Conservation (phyloP, 2,329 filamentous ascomycete genomes). For the Botryotinia calthae region DNA sequence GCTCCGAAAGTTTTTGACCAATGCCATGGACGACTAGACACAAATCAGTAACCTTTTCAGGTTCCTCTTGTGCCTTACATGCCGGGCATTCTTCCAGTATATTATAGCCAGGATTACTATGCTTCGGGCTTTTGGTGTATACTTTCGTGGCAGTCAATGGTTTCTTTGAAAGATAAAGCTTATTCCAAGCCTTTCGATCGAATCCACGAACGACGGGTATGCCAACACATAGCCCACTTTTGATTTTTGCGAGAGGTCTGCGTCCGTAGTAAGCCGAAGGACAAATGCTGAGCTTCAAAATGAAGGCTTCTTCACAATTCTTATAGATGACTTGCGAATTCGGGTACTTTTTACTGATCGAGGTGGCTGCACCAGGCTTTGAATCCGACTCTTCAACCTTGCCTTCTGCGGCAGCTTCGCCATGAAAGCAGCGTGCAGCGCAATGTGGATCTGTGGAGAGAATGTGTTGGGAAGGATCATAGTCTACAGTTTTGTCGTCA, state of each 20-base stretch:
- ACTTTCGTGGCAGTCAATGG: slow-evolving; percentile 37
- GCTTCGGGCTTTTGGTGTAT: slow-evolving; percentile 30
- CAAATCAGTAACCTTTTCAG: slow-evolving; percentile 76
- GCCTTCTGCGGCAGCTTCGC: slow-evolving; percentile 58
- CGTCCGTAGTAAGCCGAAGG: slow-evolving; percentile 84
- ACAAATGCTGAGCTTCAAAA: slow-evolving; percentile 80
- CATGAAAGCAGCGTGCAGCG: slow-evolving; percentile 57
- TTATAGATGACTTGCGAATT: slow-evolving; percentile 86
- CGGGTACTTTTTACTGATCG: slow-evolving; percentile 56
- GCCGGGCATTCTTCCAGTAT: slow-evolving; percentile 47
- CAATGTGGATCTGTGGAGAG: slow-evolving; percentile 53
- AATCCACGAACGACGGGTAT: slow-evolving; percentile 90
- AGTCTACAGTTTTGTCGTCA: slow-evolving; percentile 38
- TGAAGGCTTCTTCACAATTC: slow-evolving; percentile 71
- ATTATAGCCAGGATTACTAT: slow-evolving; percentile 24
- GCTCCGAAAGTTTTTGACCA: slow-evolving; percentile 90
- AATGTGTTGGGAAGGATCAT: slow-evolving; percentile 26
- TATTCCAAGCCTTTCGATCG: slow-evolving; percentile 72
- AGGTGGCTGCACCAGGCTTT: slow-evolving; percentile 25
- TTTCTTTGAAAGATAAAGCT: slow-evolving; percentile 51
- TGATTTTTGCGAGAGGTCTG: slow-evolving; percentile 75
- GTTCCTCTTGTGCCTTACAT: slow-evolving; percentile 61
- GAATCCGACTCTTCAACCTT: slow-evolving; percentile 37
- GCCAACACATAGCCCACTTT: slow-evolving; percentile 75
- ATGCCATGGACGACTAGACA: slow-evolving; percentile 93